Evolutionary conservation across 2,329 filamentous ascomycete genomes (phyloP), one percentile per base, ranked within the genome.

Genomic region (Daldinia sp.): DNA sequence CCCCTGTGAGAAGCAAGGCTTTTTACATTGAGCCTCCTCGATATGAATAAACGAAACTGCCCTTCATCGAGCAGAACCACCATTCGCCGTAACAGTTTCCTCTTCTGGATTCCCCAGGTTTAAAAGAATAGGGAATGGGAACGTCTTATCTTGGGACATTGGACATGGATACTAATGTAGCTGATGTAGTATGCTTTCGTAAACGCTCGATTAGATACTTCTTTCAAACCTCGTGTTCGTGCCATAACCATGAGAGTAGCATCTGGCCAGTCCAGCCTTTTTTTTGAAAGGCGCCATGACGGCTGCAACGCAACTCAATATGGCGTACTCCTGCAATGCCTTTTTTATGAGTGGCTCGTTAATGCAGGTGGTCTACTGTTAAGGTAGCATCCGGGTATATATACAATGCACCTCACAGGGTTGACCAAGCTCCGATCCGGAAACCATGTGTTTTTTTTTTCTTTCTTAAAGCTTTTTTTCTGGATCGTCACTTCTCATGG

Each of bases 331-430:
- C 56, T 69, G 59, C 69, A 63, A 56, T 67, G 37, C 26, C 59
- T 61, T 63, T 58, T 59, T 62, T 60, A 65, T 63, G 62, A 60
- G 51, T 71, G 72, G 71, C 57, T 56, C 55, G 54, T 66, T 63
- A 57, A 65, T 68, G 63, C 67, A 65, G 59, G 54, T 60, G 59
- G 62, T 69, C 67, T 74, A 73, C 72, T 66, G 68, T 57, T 59
- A 71, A 69, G 69, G 75, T 76, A 74, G 75, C 68, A 77, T 76
- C 75, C 75, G 75, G 74, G 60, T 76, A 76, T 77, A 76, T 76
- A 75, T 76, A 73, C 71, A 69, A 44, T 67, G 64, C 57, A 70
- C 71, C 67, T 72, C 67, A 58, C 42, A 66, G 68, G 64, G 55
- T 67, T 65, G 66, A 56, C 54, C 60, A 71, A 65, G 65, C 69